These are phyloP conservation scores for Talaromyces proteolyticus DNA, from an alignment of 495 filamentous ascomycete genomes.

Conservation along the genomic window DNA sequence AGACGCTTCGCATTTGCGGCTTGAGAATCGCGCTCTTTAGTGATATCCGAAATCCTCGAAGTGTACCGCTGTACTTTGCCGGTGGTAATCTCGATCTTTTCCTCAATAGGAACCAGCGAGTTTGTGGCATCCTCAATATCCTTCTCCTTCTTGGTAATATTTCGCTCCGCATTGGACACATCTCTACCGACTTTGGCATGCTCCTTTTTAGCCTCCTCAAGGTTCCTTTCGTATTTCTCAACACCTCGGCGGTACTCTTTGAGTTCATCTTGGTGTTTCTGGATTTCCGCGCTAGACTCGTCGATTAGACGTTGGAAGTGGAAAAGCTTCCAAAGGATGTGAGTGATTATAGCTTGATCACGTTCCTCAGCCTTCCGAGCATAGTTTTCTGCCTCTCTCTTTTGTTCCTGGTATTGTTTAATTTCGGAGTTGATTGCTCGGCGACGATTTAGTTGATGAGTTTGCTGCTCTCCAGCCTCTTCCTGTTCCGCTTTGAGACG, in stretches of 20 bases:
- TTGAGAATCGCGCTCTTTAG: slow-evolving; percentile 70
- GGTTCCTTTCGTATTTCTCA: slow-evolving; percentile 72
- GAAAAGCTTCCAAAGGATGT: slow-evolving; percentile 95
- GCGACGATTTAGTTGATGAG: slow-evolving; percentile 77
- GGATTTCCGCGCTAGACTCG: slow-evolving; percentile 82
- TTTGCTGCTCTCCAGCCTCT: slow-evolving; percentile 81
- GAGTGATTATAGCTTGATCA: slow-evolving; percentile 88
- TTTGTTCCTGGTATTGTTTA: slow-evolving; percentile 95
- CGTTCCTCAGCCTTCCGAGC: slow-evolving; percentile 81
- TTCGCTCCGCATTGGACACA: slow-evolving; percentile 73
- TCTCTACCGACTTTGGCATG: slow-evolving; percentile 75
- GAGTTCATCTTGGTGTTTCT: slow-evolving; percentile 90
- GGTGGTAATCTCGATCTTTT: slow-evolving; percentile 82
- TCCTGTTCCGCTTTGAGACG: slow-evolving; percentile 77
- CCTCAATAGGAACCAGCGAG: slow-evolving; percentile 79
- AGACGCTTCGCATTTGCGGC: slow-evolving; percentile 57
- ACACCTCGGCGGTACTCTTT: slow-evolving; percentile 88
- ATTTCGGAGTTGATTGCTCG: slow-evolving; percentile 97
- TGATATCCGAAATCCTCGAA: slow-evolving; percentile 61
- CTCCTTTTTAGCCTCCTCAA: slow-evolving; percentile 83
- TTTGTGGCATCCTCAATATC: slow-evolving; percentile 84
- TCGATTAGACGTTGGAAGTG: slow-evolving; percentile 94
- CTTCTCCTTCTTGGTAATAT: slow-evolving; percentile 79
- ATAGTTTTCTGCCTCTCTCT: slow-evolving; percentile 90
- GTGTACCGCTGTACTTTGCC: slow-evolving; percentile 61